A percentile compares a stretch with the other conserved stretches of the same genome.
Conservation (phyloP, 257 asterid species). For the Dorcoceras hygrometricum region DNA sequence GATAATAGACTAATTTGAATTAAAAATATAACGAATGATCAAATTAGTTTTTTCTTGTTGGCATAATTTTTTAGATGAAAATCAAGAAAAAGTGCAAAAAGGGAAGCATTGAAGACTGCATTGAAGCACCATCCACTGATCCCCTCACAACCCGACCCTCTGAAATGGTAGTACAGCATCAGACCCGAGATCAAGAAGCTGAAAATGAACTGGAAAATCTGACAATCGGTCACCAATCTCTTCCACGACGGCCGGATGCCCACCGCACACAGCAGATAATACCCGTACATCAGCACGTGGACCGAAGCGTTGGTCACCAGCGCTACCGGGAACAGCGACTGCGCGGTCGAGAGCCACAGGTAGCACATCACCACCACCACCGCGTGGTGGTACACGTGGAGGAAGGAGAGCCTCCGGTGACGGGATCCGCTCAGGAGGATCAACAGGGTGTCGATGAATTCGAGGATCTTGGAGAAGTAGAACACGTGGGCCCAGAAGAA, state of each 20-base stretch:
- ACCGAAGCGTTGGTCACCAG: slow-evolving; percentile 81
- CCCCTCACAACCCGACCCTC: slow-evolving; percentile 81
- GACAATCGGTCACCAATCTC: slow-evolving; percentile 72
- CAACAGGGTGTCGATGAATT: slow-evolving; percentile 67
- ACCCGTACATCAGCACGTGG: slow-evolving; percentile 90
- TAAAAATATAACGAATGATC: too few relatives aligned
- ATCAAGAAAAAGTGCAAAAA: slow-evolving; percentile 60
- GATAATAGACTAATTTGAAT: too few relatives aligned
- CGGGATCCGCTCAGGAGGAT: slow-evolving; percentile 54
- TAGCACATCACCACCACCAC: slow-evolving; percentile 81
- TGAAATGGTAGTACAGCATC: slow-evolving; percentile 66
- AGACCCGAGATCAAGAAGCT: slow-evolving; percentile 69
- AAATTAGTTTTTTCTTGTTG: slow-evolving; percentile 26
- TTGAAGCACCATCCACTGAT: slow-evolving; percentile 82
- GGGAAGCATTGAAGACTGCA: slow-evolving; percentile 79
- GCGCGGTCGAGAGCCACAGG: slow-evolving; percentile 62
- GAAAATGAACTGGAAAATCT: slow-evolving; percentile 77
- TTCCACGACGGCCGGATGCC: slow-evolving; percentile 87
- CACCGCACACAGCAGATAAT: slow-evolving; percentile 60
- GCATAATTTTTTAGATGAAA: slow-evolving; percentile 74
- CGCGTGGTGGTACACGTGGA: slow-evolving; percentile 94
- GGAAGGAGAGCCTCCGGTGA: slow-evolving; percentile 63
- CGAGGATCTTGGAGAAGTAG: slow-evolving; percentile 82
- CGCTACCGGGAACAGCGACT: slow-evolving; percentile 87
- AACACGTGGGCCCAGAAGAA: slow-evolving; percentile 94